phyloP scores from a whole-genome alignment of 345 rosid species.

The Citrus mangshanensis region DNA sequence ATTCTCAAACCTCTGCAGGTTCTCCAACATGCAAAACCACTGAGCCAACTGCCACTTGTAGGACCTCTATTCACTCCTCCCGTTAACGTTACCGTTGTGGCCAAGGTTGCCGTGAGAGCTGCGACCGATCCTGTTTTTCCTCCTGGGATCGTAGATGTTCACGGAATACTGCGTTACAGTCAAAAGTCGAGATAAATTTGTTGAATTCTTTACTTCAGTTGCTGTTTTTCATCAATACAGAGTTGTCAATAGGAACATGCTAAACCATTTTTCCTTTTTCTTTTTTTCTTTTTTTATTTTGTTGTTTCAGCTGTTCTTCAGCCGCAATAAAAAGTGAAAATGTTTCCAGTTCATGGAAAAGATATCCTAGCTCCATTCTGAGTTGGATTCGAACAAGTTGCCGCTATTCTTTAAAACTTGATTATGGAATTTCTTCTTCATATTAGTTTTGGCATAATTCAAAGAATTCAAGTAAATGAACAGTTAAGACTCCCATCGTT shows the following conservation, averaged over 20 bases:
- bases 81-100: slow-evolving; percentile 41
- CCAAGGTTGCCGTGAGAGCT: slow-evolving; percentile 54
- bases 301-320: not conserved
- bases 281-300: not conserved
- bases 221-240: slow-evolving; percentile 5
- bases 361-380: not conserved
- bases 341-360: not conserved
- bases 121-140: slow-evolving; percentile 62
- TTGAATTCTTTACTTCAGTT: not conserved
- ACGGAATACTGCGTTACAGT: slow-evolving; percentile 43
- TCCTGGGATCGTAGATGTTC: slow-evolving; percentile 47
- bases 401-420: not conserved
- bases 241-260: not conserved
- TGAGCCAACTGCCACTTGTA: slow-evolving; percentile 49
- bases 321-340: not conserved
- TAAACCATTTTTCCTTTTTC: not conserved
- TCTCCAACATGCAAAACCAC: slow-evolving; percentile 51
- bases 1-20: slow-evolving; percentile 26
- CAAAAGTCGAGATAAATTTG: slow-evolving; percentile 31
- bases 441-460: not conserved
- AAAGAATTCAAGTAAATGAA: no score
- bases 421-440: not conserved
- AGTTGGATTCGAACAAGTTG: not conserved
- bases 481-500: no score
- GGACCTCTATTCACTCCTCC: slow-evolving; percentile 62